These are phyloP conservation scores for Colletotrichum trifolii DNA, from an alignment of 2,329 filamentous ascomycete species.

Conservation along the genomic window DNA sequence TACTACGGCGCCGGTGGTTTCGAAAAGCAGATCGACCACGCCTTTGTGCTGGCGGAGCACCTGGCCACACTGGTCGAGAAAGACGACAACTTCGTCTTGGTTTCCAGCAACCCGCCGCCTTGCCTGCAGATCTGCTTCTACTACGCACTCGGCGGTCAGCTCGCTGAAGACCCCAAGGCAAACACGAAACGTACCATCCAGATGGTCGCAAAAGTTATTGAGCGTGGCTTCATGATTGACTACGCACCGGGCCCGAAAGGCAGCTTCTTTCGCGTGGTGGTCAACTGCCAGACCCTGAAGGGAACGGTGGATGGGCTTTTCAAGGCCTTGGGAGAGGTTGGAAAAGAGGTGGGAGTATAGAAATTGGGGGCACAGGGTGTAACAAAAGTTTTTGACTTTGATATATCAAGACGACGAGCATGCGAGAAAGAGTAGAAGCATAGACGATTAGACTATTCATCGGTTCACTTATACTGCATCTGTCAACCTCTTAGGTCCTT, in stretches of 20 bases:
- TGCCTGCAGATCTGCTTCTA: conserved; percentile 98
- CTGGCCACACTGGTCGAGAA: conserved; percentile 70
- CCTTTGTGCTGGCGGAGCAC: conserved; percentile 77
- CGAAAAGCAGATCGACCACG: conserved; percentile 74
- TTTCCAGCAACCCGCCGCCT: conserved; percentile 81
- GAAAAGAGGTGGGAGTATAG: conserved; percentile 41
- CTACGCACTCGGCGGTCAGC: conserved; percentile 70
- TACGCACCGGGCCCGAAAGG: conserved; percentile 68
- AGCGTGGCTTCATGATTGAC: conserved; percentile 69
- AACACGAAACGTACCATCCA: conserved; percentile 62
- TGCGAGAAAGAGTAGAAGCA: background rate
- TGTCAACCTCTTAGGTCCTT: too few relatives aligned
- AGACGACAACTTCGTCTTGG: conserved; percentile 72
- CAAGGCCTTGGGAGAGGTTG: conserved; percentile 62
- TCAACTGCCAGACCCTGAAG: conserved; percentile 65
- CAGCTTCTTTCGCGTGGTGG: conserved; percentile 69
- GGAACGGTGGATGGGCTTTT: conserved; percentile 65
- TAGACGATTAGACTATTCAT: too few relatives aligned
- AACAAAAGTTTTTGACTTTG: background rate
- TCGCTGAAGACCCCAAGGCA: conserved; percentile 53
- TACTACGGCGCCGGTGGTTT: conserved; percentile 88
- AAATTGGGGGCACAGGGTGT: background rate
- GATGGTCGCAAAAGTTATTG: conserved; percentile 60
- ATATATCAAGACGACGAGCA: background rate
- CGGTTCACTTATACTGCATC: too few relatives aligned